Conservation (phyloP, 2,329 filamentous ascomycete species). For the Amauroascus verrucosus region DNA sequence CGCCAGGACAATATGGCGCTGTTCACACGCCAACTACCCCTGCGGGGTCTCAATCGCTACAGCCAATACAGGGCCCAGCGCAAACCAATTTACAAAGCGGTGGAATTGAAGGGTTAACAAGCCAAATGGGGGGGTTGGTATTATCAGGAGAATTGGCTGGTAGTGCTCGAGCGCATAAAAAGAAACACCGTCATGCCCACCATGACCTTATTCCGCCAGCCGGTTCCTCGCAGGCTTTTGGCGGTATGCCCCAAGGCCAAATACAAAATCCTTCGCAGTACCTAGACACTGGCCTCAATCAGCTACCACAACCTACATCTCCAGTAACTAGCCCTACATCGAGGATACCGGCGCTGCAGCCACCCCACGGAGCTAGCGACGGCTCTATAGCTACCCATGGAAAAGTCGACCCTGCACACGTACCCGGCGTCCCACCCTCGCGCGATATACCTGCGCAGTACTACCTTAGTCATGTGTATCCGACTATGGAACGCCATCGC, state of each 20-base stretch:
- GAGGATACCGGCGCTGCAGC: constrained; percentile 21
- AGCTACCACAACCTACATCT: constrained; percentile 23
- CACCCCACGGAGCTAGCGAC: constrained; percentile 36
- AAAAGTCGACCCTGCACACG: constrained; percentile 78
- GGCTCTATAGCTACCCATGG: constrained; percentile 56
- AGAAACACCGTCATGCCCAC: constrained; percentile 91
- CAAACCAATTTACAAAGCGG: constrained; percentile 19
- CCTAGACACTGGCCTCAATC: constrained; percentile 46
- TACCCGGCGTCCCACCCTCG: constrained; percentile 79
- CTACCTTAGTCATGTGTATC: constrained; percentile 80
- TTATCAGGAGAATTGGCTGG: constrained; percentile 45
- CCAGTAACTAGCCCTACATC: constrained; percentile 20
- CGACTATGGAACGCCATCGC: constrained; percentile 87
- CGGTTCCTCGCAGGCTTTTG: constrained; percentile 58
- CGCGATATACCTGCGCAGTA: constrained; percentile 73
- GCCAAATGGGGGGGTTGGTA: constrained; percentile 50
- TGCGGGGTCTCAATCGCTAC: constrained; percentile 6
- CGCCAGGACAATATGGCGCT: constrained; percentile 20
- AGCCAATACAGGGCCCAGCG: constrained; percentile 8
- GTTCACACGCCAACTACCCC: neutral
- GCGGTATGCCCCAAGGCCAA: constrained; percentile 53
- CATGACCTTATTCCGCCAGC: constrained; percentile 68
- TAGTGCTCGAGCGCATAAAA: constrained; percentile 50
- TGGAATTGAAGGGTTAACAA: constrained; percentile 35
- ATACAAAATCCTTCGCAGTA: constrained; percentile 44